Conservation (phyloP, 2,329 filamentous ascomycete genomes). For the Hypoxylon sp. region DNA sequence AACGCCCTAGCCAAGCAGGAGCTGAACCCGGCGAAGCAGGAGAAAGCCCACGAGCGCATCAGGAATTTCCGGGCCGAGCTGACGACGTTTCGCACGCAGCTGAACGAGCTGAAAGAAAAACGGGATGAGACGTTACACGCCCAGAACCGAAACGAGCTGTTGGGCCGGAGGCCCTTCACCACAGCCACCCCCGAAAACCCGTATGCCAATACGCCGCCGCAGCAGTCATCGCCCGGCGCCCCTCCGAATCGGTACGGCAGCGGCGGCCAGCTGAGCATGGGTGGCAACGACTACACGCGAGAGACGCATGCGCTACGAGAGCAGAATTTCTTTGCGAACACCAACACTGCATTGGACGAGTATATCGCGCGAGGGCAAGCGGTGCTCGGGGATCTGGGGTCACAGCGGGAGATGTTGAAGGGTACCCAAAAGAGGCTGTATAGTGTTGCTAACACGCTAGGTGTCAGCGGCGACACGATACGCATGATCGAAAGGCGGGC, state of each 20-base stretch:
- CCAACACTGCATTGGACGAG: conserved; percentile 89
- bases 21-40: conserved; percentile 88
- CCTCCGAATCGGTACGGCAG: conserved; percentile 58
- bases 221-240: conserved; percentile 51
- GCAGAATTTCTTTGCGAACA: conserved; percentile 85
- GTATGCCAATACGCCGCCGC: conserved; percentile 71
- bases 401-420: conserved; percentile 95
- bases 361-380: conserved; percentile 92
- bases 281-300: conserved; percentile 72
- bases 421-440: conserved; percentile 92
- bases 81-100: conserved; percentile 79
- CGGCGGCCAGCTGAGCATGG: conserved; percentile 56
- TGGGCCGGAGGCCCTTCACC: conserved; percentile 87
- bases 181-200: conserved; percentile 88
- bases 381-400: conserved; percentile 86
- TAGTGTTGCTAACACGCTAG: conserved; percentile 91
- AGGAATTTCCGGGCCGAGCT: conserved; percentile 88
- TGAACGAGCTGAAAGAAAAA: conserved; percentile 80
- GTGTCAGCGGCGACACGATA: conserved; percentile 94
- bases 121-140: conserved; percentile 78
- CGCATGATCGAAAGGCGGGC: conserved; percentile 94
- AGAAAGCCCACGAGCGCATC: conserved; percentile 87
- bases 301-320: conserved; percentile 89
- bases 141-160: conserved; percentile 79
- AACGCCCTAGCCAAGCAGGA: conserved; percentile 86